phyloP scores from a whole-genome alignment of 139 green algal species.

The Desmodesmus armatus region DNA sequence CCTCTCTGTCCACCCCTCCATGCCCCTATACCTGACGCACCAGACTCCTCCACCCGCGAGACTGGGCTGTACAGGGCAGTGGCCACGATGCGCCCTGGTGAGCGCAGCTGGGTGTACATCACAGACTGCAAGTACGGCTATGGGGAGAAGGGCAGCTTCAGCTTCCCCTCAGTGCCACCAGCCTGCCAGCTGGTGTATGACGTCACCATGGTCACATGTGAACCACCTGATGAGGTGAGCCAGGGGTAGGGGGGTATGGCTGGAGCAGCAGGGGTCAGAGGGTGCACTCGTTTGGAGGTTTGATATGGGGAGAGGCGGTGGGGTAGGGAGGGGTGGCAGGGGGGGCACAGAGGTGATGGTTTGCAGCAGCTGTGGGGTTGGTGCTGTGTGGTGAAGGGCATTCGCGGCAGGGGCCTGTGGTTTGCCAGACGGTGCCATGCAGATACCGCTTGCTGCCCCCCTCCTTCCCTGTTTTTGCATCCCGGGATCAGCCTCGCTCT shows the following conservation, averaged over 20 bases:
- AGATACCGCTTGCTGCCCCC: neutral
- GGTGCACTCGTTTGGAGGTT: neutral
- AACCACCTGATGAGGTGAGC: conserved; percentile 64
- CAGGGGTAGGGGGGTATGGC: neutral
- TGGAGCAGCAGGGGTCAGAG: neutral
- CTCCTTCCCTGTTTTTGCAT: neutral
- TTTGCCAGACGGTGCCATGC: neutral
- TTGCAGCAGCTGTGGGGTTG: neutral
- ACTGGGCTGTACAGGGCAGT: conserved; percentile 73
- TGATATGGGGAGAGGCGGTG: neutral
- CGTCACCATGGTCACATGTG: conserved; percentile 78
- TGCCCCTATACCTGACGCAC: no score
- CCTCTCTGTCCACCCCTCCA: no score
- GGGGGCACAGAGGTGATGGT: neutral
- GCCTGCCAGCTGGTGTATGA: conserved; percentile 74
- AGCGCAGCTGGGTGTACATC: conserved; percentile 65
- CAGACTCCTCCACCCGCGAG: conserved; percentile 61
- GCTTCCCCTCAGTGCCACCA: conserved; percentile 83
- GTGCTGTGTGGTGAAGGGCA: neutral
- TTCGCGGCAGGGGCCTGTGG: neutral
- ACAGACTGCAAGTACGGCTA: conserved; percentile 63
- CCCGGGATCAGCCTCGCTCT: no score
- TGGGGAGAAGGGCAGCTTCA: conserved; percentile 79
- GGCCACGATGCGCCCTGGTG: conserved; percentile 73
- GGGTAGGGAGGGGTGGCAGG: neutral